Evolutionary conservation across 2,329 filamentous ascomycete species (phyloP).

Genomic region (Shiraia sp.): DNA sequence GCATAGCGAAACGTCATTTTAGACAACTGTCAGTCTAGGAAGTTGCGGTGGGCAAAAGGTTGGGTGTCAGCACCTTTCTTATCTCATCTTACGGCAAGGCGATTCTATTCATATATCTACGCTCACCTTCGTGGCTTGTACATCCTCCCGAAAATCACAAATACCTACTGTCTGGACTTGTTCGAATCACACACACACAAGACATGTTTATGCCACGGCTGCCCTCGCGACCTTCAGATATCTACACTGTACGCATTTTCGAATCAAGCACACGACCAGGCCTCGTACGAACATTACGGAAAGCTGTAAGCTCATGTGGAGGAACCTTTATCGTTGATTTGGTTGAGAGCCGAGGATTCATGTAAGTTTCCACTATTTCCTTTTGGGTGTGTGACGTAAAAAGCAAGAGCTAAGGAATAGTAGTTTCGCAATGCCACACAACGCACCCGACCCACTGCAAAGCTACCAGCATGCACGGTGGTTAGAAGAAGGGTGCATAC

Average conservation of each 20-base stretch:
- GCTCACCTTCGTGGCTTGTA: not conserved
- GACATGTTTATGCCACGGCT: slow-evolving; percentile 8
- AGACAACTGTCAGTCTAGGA: no score
- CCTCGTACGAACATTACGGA: slow-evolving; percentile 6
- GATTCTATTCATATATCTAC: not conserved
- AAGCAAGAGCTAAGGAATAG: not conserved
- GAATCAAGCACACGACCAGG: slow-evolving; percentile 8
- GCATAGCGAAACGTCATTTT: no score
- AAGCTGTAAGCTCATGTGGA: slow-evolving; percentile 9
- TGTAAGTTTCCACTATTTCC: slow-evolving; percentile 6
- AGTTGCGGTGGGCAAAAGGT: no score
- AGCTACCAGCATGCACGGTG: slow-evolving; percentile 13
- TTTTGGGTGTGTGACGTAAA: not conserved
- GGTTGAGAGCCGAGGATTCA: slow-evolving; percentile 14
- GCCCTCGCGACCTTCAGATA: slow-evolving; percentile 10
- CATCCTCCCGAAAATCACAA: not conserved
- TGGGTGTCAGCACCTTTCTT: no score
- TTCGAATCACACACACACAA: no score
- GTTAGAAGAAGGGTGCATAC: slow-evolving; percentile 21
- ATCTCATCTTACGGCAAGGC: not conserved
- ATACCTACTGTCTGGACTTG: no score
- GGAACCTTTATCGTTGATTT: slow-evolving; percentile 12
- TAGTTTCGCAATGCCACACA: slow-evolving; percentile 15
- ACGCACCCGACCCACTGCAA: slow-evolving; percentile 9
- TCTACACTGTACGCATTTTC: slow-evolving; percentile 16